A percentile compares a stretch with the other conserved stretches of the same genome.
Conservation (phyloP, 441 rosid species). For the Erodium texanum region DNA sequence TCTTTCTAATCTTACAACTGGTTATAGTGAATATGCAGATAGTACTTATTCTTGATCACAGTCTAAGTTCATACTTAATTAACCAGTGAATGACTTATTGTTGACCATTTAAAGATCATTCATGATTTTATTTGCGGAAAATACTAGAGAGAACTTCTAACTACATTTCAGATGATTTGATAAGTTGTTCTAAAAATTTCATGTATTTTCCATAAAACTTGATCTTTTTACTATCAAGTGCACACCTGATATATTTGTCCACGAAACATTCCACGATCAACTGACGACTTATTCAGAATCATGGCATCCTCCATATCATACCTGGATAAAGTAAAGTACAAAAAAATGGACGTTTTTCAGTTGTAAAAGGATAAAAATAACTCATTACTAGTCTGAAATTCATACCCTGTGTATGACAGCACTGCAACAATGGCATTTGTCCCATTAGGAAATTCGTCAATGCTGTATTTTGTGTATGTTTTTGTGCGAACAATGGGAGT, state of each 20-base stretch:
- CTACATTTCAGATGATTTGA: background rate
- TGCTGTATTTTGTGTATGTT: conserved; percentile 54
- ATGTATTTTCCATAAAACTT: background rate
- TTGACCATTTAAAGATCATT: background rate
- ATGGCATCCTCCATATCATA: conserved; percentile 99
- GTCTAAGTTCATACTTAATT: background rate
- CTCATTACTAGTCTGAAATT: conserved; percentile 12
- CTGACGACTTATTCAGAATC: conserved; percentile 93
- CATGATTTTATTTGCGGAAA: background rate
- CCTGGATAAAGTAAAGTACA: conserved; percentile 31
- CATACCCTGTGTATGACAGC: conserved; percentile 89
- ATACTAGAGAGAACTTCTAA: background rate
- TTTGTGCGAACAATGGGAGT: conserved; percentile 81
- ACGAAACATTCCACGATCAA: conserved; percentile 91
- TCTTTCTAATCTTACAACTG: background rate
- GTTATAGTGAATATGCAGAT: background rate
- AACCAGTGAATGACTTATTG: background rate
- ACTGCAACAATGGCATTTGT: conserved; percentile 99
- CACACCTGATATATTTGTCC: conserved; percentile 94
- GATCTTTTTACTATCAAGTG: conserved; percentile 10
- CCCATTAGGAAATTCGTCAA: conserved; percentile 86
- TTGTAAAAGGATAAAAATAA: conserved; percentile 8
- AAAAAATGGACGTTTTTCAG: conserved; percentile 5
- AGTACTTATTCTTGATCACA: background rate
- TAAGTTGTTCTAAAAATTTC: background rate